Conservation (phyloP, 306 rosid species). For the Spatholobus suberectus region DNA sequence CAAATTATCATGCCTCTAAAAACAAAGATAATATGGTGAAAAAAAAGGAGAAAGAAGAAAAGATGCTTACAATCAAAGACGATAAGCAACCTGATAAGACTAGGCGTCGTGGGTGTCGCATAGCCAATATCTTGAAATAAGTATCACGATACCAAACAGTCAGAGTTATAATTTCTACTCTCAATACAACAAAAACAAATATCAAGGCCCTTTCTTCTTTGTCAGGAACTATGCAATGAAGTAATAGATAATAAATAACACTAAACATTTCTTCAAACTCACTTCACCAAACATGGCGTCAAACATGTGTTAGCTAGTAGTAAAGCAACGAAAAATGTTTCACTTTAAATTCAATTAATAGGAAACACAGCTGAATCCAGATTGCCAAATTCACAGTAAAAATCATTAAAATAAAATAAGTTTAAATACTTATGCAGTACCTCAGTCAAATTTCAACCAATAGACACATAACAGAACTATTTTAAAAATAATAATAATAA, state of each 20-base stretch:
- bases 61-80: conserved; percentile 77
- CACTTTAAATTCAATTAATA: background rate
- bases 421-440: background rate
- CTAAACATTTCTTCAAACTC: background rate
- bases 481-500: background rate
- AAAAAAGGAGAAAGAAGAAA: background rate
- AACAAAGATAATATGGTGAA: background rate
- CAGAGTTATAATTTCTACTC: conserved; percentile 18
- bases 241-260: background rate
- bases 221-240: background rate
- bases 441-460: conserved; percentile 11
- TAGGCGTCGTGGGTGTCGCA: conserved; percentile 91
- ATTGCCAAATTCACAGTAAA: background rate
- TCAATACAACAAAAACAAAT: background rate
- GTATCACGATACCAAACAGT: conserved; percentile 40
- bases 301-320: background rate
- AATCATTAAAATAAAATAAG: background rate
- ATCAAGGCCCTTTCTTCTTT: background rate
- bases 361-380: background rate
- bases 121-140: conserved; percentile 79
- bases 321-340: background rate
- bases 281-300: conserved; percentile 29
- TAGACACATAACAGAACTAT: background rate
- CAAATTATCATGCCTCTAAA: background rate
- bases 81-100: conserved; percentile 86